Evolutionary conservation across 768 basidiomycete species (phyloP).

Genomic region (Calocybe indica): DNA sequence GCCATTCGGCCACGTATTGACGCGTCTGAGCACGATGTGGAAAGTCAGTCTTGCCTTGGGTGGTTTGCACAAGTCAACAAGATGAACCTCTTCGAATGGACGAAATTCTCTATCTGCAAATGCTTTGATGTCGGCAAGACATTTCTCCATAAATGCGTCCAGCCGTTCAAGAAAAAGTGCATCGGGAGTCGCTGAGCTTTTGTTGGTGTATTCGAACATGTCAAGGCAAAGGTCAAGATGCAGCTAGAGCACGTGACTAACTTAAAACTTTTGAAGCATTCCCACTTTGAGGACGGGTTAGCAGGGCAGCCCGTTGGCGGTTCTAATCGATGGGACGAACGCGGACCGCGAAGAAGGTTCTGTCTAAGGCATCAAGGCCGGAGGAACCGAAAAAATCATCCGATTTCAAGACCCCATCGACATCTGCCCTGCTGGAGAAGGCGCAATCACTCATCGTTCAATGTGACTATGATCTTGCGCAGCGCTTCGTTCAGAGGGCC

Average conservation of each 20-base stretch:
- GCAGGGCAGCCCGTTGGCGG: neutral
- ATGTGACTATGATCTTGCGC: conserved; percentile 80
- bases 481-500: conserved; percentile 63
- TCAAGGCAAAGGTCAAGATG: conserved; percentile 1
- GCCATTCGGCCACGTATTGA: conserved; percentile 57
- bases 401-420: conserved; percentile 31
- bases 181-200: conserved; percentile 30
- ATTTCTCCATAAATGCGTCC: conserved; percentile 57
- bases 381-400: conserved; percentile 12
- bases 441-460: conserved; percentile 77
- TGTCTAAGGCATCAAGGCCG: conserved; percentile 25
- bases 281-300: neutral
- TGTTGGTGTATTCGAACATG: conserved; percentile 29
- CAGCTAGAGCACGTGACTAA: conserved; percentile 20
- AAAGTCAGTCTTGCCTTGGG: conserved; percentile 12
- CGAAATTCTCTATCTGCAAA: conserved; percentile 57
- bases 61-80: conserved; percentile 8
- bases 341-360: conserved; percentile 40
- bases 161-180: conserved; percentile 59
- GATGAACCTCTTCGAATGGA: conserved; percentile 53
- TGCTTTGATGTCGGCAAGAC: conserved; percentile 46
- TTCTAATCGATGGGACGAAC: conserved; percentile 46
- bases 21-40: conserved; percentile 29
- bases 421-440: conserved; percentile 61
- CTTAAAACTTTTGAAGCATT: conserved; percentile 14